Evolutionary conservation across 257 asterid genomes (phyloP), one percentile per base, ranked within the genome.

Genomic region (Verbena officinalis): DNA sequence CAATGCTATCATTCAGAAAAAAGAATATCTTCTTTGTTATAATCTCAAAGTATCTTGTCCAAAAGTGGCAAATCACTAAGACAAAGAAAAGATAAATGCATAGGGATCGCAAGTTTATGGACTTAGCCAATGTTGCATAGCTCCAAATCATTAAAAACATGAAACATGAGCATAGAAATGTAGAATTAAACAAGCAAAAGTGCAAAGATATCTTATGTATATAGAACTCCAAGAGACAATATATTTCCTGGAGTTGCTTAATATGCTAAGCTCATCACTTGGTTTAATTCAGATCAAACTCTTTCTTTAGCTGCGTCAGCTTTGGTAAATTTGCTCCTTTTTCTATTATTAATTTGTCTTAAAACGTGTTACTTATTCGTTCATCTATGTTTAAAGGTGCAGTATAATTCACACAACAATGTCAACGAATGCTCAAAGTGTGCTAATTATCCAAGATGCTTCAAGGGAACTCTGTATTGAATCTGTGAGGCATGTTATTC

Each of bases 391-490:
- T 7, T 43, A 9, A 24, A 62, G 52, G 59, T 24, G 51, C 70
- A 30, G 54, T 36, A n/a, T 42, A 56, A 44, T 72, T 53, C 39
- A 30, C 7, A 40, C n/a, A 64, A 49, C 36, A 12, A 71, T 78
- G 84, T 42, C 79, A 11, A 69, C 46, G 16, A 48, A 33, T 65
- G 46, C 14, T 12, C 81, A 80, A 12, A 77, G 66, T 64, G 72
- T 80, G 43, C 61, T 84, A 15, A 71, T 84, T 15, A 56, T 81
- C 56, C 91, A 81, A 51, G 88, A 79, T 16, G 84, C 83, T n/a
- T 77, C 84, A 7, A 63, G 53, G 56, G 74, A 45, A 15, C 69
- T 68, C 11, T 30, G 77, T 31, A 46, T 53, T 1, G 38, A 48
- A 33, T 65, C 70, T 12, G 45, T 70, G 44, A 75, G 69, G 52